phyloP scores from a whole-genome alignment of 192 early-diverging fungal species.

The Podila epicladia region DNA sequence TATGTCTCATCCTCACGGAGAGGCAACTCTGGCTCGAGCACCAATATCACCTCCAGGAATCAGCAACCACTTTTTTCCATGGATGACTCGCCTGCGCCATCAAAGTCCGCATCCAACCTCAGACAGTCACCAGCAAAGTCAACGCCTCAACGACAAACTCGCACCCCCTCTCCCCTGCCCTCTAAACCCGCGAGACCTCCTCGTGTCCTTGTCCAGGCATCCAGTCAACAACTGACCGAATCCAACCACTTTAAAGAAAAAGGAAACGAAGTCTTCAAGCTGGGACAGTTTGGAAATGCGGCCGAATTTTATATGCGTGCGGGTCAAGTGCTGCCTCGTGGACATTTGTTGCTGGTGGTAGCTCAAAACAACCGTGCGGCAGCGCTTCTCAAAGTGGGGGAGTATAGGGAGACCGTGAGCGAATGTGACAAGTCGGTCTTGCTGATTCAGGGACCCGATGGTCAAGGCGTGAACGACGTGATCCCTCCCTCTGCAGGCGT shows the following conservation, averaged over 20 bases:
- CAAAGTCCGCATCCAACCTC: not conserved
- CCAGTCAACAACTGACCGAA: constrained; percentile 45
- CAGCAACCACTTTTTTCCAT: constrained; percentile 12
- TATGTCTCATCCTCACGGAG: constrained; percentile 55
- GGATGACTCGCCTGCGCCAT: constrained; percentile 8
- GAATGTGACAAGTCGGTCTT: constrained; percentile 69
- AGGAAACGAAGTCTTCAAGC: constrained; percentile 88
- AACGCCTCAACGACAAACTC: not conserved
- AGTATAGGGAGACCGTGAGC: constrained; percentile 73
- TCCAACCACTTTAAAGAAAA: constrained; percentile 59
- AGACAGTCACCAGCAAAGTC: not conserved
- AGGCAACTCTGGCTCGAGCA: constrained; percentile 4
- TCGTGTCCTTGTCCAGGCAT: constrained; percentile 53
- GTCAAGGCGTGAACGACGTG: constrained; percentile 20
- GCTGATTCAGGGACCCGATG: constrained; percentile 49
- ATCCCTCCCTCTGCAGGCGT: constrained; percentile 43
- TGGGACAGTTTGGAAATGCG: constrained; percentile 90
- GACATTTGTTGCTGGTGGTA: constrained; percentile 70
- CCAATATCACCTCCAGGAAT: constrained; percentile 2
- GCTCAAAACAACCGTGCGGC: constrained; percentile 90
- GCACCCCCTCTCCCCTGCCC: constrained; percentile 34
- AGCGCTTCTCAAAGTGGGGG: constrained; percentile 82
- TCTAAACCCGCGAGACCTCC: constrained; percentile 33
- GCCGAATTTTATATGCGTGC: constrained; percentile 70
- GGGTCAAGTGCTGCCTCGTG: constrained; percentile 58